phyloP scores from a whole-genome alignment of 352 stramenopile genomes.

The Pilasporangium apinafurcum region DNA sequence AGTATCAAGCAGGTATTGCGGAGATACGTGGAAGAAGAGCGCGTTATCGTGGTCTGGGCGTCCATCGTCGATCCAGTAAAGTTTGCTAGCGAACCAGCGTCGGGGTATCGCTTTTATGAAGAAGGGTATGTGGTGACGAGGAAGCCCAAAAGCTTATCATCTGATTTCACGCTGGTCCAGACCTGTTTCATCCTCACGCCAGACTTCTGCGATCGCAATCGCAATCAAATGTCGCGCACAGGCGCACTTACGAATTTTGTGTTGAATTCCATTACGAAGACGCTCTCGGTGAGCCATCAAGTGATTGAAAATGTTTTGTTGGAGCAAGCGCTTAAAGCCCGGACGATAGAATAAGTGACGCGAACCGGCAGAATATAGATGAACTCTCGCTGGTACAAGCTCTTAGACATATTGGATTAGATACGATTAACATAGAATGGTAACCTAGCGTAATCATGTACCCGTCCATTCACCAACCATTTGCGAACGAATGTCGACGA shows the following conservation, averaged over 20 bases:
- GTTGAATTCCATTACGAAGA: slow-evolving; percentile 19
- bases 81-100: slow-evolving; percentile 35
- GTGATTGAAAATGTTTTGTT: background rate
- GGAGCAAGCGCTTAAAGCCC: background rate
- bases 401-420: too few species aligned
- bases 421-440: too few species aligned
- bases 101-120: slow-evolving; percentile 47
- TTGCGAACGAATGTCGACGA: too few species aligned
- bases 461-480: too few species aligned
- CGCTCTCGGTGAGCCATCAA: slow-evolving; percentile 10
- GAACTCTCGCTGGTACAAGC: too few species aligned
- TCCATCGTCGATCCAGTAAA: slow-evolving; percentile 50
- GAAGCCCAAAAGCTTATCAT: slow-evolving; percentile 10
- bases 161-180: slow-evolving; percentile 21
- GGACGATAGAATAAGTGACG: too few species aligned
- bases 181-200: slow-evolving; percentile 49
- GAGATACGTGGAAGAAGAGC: slow-evolving; percentile 44
- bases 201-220: slow-evolving; percentile 13
- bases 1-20: slow-evolving; percentile 54
- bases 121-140: slow-evolving; percentile 55
- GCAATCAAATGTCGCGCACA: too few species aligned
- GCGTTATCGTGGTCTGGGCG: slow-evolving; percentile 57
- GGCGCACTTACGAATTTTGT: slow-evolving; percentile 39
- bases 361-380: too few species aligned
- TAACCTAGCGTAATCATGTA: too few species aligned